Base-by-base conservation (phyloP, 495 filamentous ascomycete species). In the Podospora anserina region DNA sequence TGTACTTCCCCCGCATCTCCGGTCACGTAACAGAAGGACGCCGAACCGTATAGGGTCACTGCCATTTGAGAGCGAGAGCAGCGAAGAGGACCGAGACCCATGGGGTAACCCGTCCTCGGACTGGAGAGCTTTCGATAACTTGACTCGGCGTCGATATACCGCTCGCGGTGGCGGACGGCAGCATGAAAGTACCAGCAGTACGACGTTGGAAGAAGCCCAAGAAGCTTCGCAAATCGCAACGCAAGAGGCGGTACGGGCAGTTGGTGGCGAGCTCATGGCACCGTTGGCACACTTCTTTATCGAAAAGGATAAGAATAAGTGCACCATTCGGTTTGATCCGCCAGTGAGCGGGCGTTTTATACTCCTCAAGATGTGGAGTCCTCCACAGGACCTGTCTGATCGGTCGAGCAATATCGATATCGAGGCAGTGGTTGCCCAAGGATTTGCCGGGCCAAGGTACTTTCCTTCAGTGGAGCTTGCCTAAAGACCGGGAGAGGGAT, bases 241-340 rank as follows among this genome's bases (percentile, higher is more conserved):
- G 9, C 84, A 86, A 66, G 84, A 86, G 74, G 83, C 84, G 3
- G 82, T 85, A n/a, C 78, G 80, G 39, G 83, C 83, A 0, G 84
- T 84, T 2, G 84, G 84, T 23, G 82, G 82, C 27, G 83, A 82
- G 68, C 72, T 88, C 19, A 84, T 93, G 80, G 84, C 83, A 65
- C 91, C 91, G 3, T 86, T 91, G 79, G 91, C 92, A 4, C 84
- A 78, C 30, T 96, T 96, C 80, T 90, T 89, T 75, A 96, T 95
- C 66, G 87, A 89, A 72, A 86, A 85, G 73, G 82, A 89, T 69
- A 92, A 92, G 80, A 92, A 88, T 80, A 93, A 89, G 79, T 92
- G 92, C 75, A 93, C 88, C 70, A 88, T 98, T 69, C 89, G 86
- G 70, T 98, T 98, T 76, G 90, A 97, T 71, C 93, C 94, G 57